These are phyloP conservation scores for Cetradonia linearis DNA, from an alignment of 495 filamentous ascomycete species.

Conservation along the genomic window DNA sequence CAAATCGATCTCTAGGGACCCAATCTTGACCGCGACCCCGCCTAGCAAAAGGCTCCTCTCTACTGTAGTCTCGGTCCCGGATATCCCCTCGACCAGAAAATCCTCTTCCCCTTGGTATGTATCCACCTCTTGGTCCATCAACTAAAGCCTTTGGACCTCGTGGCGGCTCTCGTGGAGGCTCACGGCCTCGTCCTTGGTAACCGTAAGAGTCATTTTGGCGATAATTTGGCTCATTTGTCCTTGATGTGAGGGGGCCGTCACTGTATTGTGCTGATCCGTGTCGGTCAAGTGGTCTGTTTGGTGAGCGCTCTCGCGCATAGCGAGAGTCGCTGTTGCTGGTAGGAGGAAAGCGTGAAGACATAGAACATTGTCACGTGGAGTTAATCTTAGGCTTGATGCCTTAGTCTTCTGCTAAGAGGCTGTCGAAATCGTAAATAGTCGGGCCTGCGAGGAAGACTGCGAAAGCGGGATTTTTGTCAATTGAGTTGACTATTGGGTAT, in stretches of 20 bases:
- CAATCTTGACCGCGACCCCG: constrained; percentile 31
- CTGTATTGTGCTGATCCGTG: constrained; percentile 36
- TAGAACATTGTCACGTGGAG: constrained; percentile 20
- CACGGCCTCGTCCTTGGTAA: constrained; percentile 32
- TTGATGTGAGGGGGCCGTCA: constrained; percentile 38
- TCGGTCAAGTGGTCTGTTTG: constrained; percentile 42
- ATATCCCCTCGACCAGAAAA: constrained; percentile 36
- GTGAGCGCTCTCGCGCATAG: constrained; percentile 49
- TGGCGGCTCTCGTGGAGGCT: constrained; percentile 46
- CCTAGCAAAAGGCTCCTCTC: constrained; percentile 35
- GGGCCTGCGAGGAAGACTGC: background rate
- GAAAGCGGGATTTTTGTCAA: background rate
- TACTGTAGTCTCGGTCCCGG: constrained; percentile 31
- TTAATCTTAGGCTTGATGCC: background rate
- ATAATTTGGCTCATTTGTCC: constrained; percentile 39
- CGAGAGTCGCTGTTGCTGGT: constrained; percentile 32
- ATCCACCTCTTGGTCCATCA: constrained; percentile 50
- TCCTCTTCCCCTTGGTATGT: constrained; percentile 38
- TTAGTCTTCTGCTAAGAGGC: background rate
- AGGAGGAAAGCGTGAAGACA: constrained; percentile 27
- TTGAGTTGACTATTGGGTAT: background rate
- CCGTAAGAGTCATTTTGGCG: constrained; percentile 38
- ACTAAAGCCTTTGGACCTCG: constrained; percentile 61
- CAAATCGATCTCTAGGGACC: constrained; percentile 27
- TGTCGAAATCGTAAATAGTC: background rate